These are phyloP conservation scores for Carex littledalei DNA, from an alignment of 176 grass and related monocot species.

Conservation along the genomic window DNA sequence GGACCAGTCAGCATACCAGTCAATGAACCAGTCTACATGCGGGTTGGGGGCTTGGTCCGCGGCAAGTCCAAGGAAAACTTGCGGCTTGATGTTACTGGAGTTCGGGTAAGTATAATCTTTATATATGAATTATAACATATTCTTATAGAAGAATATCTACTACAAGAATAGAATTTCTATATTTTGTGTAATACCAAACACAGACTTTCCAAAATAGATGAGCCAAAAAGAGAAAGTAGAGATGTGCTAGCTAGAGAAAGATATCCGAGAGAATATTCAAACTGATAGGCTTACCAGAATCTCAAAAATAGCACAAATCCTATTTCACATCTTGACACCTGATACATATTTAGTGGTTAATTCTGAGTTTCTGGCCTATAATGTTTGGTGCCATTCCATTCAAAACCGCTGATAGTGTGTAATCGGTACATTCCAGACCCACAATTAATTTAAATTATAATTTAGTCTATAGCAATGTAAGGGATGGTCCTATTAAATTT, in stretches of 20 bases:
- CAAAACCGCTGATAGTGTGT: not conserved
- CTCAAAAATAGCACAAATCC: no score
- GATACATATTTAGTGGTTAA: not conserved
- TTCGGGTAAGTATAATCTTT: not conserved
- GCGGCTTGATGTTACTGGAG: conserved; percentile 40
- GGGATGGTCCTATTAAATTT: not conserved
- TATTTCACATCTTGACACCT: no score
- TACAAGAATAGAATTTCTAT: no score
- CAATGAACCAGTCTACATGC: conserved; percentile 6
- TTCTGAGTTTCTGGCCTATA: not conserved
- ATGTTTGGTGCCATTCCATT: not conserved
- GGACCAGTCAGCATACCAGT: not conserved
- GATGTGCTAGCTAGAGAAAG: no score
- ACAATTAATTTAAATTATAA: not conserved
- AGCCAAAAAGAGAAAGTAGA: no score
- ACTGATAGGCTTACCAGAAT: no score
- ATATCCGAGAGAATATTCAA: no score
- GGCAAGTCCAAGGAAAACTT: conserved; percentile 82
- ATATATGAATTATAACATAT: not conserved
- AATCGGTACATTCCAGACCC: not conserved
- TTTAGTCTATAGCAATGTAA: not conserved
- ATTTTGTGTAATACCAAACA: no score
- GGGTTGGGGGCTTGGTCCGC: conserved; percentile 32
- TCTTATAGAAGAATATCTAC: no score
- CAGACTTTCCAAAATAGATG: no score